These are phyloP conservation scores for Nidularia pulvinata DNA, from an alignment of 768 basidiomycete species.

Conservation along the genomic window DNA sequence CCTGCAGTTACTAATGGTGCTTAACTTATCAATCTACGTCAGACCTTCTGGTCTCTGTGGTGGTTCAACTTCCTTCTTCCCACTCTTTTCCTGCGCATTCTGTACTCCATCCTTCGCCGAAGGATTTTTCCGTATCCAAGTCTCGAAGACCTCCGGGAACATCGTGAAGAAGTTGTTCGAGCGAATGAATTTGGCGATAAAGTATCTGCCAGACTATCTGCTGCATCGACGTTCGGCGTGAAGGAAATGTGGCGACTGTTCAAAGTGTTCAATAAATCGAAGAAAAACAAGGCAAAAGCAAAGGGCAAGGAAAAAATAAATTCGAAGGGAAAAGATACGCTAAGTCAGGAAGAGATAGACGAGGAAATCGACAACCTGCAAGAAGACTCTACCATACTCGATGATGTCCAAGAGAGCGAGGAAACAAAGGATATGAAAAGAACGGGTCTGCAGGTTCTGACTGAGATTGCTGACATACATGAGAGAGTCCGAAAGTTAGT, in stretches of 20 bases:
- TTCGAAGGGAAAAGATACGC: slow-evolving; percentile 6
- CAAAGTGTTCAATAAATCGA: slow-evolving; percentile 35
- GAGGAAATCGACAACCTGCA: background rate
- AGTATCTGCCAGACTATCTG: slow-evolving; percentile 42
- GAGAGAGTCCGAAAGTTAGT: slow-evolving; percentile 66
- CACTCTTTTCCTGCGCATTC: slow-evolving; percentile 42
- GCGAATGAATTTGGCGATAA: slow-evolving; percentile 54
- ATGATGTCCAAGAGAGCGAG: slow-evolving; percentile 27
- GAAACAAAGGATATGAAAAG: slow-evolving; percentile 42
- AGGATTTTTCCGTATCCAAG: slow-evolving; percentile 56
- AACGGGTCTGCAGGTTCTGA: slow-evolving; percentile 33
- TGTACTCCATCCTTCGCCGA: slow-evolving; percentile 46
- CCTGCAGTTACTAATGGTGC: background rate
- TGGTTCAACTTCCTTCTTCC: slow-evolving; percentile 56
- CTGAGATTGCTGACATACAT: slow-evolving; percentile 56
- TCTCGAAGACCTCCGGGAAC: slow-evolving; percentile 49
- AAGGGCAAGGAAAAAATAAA: slow-evolving; percentile 7
- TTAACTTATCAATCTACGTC: slow-evolving; percentile 1
- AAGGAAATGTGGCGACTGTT: slow-evolving; percentile 56
- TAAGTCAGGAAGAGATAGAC: background rate
- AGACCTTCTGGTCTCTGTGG: slow-evolving; percentile 71
- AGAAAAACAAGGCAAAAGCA: slow-evolving; percentile 27
- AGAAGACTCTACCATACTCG: slow-evolving; percentile 19
- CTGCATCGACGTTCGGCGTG: slow-evolving; percentile 42
- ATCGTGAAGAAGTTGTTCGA: slow-evolving; percentile 42